Base-by-base conservation (phyloP, 805 yeast genomes). In the Lachancea dasiensis region DNA sequence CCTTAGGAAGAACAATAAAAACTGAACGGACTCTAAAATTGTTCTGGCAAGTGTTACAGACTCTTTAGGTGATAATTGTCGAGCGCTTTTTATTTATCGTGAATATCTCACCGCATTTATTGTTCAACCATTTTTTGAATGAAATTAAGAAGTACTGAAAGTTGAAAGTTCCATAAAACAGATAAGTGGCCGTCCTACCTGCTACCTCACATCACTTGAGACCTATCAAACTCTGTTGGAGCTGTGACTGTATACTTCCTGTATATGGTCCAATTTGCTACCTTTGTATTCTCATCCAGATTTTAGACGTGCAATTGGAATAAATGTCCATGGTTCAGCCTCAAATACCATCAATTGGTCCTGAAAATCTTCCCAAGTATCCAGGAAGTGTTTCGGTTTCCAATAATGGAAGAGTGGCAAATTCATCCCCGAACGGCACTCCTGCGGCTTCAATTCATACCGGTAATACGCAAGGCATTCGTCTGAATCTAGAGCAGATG, bases 401-500 rank as follows among this genome's bases (percentile, higher is more conserved):
- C 8, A 34, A 23, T 24, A 23, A 11, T n/a, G 16, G 22, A 4
- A 23, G 20, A 19, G 18, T 36, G 14, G 4, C 33, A 19, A 11
- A 11, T 19, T 30, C 33, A 5, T 11, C 33, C 6, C 9, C 9
- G 13, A 30, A 16, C 17, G 22, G 23, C 5, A 24, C 36, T 9
- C 21, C 38, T 27, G 30, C 43, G 8, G 24, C 44, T 7, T 23
- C 47, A 5, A 36, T 14, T 18, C 27, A 23, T 9, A 30, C 17
- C n/a, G 15, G 18, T 7, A 31, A 22, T 14, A 26, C 35, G 17
- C 44, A 43, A 46, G 46, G 37, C 32, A 53, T 48, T 31, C 63
- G 86, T 46, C 62, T 80, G 15, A 83, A 81, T 34, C 68, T 82
- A n/a, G 82, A 79, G 39, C 51, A 60, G 1, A 67, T 87, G 41